A percentile compares a stretch with the other conserved stretches of the same genome.
phyloP scores from a whole-genome alignment of 805 yeast genomes.

The Spathaspora hagerdaliae region DNA sequence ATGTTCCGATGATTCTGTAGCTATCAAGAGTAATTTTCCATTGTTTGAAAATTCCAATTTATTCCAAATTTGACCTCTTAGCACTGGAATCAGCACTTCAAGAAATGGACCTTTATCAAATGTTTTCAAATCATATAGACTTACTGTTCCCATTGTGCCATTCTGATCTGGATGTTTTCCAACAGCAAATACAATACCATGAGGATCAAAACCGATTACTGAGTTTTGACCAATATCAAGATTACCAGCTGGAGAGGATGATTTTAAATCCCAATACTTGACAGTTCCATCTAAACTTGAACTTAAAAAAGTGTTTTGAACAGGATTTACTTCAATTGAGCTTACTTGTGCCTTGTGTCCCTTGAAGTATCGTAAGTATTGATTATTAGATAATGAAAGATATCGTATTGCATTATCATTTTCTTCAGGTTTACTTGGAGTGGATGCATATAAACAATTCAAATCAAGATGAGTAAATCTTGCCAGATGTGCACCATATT shows the following conservation, averaged over 20 bases:
- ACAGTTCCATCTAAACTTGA: constrained; percentile 76
- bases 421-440: constrained; percentile 35
- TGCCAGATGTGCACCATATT: constrained; percentile 89
- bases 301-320: constrained; percentile 58
- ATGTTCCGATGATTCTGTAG: constrained; percentile 51
- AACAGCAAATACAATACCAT: constrained; percentile 76
- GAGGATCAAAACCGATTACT: constrained; percentile 73
- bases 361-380: constrained; percentile 76
- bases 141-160: constrained; percentile 17
- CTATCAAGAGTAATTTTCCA: constrained; percentile 60
- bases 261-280: constrained; percentile 81
- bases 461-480: constrained; percentile 72
- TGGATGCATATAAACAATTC: constrained; percentile 79
- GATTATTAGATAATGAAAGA: constrained; percentile 71
- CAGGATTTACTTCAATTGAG: constrained; percentile 69
- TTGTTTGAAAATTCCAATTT: constrained; percentile 77
- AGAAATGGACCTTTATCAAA: constrained; percentile 58
- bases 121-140: constrained; percentile 58
- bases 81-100: constrained; percentile 13
- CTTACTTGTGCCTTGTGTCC: constrained; percentile 83
- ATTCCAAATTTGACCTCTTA: constrained; percentile 42
- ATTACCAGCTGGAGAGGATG: constrained; percentile 60
- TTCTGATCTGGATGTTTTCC: constrained; percentile 24
- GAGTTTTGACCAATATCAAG: constrained; percentile 50
- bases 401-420: constrained; percentile 74